Evolutionary conservation across 2,329 filamentous ascomycete genomes (phyloP), one percentile per base, ranked within the genome.

Genomic region (Alternaria postmessia): DNA sequence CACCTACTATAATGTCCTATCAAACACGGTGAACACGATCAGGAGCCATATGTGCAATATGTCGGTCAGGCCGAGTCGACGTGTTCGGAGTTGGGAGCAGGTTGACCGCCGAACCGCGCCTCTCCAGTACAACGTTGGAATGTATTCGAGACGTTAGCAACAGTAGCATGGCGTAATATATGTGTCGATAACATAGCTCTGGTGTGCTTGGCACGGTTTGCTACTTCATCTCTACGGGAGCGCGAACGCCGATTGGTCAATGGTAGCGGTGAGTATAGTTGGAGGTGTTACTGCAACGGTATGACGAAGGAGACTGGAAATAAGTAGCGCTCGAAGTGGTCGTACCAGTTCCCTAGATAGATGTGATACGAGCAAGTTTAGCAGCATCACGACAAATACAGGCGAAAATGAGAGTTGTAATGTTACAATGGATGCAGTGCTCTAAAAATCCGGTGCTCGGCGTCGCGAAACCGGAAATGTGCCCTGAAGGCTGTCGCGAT

Each of bases 231-330:
- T 42, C 7, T 54, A 9, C 16, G 3, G 8, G 4, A 20, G 16
- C 30, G 24, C 34, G 22, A 20, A 14, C 12, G 32, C n/a, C 32
- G 3, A 62, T 54, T 62, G 63, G 60, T 11, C 24, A 39, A n/a
- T 22, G 41, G 57, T 48, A 53, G 62, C 60, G 63, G 58, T 67
- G 65, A 63, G 55, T 22, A 32, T 49, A 49, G 53, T 47, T 51
- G 38, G 14, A 42, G 28, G 60, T 67, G 56, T 38, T 42, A 65
- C 58, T 52, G 61, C 57, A 62, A 67, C 62, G 12, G 62, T 66
- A 57, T 57, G 64, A 66, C 64, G 49, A 49, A 55, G 42, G 39
- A 52, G 28, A 26, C 34, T 58, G 43, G 28, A 48, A 14, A 41
- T 18, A 42, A 42, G 41, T 47, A 60, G 48, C 41, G 32, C 44